Evolutionary conservation across 768 basidiomycete genomes (phyloP).

Genomic region (Lactarius indigo): DNA sequence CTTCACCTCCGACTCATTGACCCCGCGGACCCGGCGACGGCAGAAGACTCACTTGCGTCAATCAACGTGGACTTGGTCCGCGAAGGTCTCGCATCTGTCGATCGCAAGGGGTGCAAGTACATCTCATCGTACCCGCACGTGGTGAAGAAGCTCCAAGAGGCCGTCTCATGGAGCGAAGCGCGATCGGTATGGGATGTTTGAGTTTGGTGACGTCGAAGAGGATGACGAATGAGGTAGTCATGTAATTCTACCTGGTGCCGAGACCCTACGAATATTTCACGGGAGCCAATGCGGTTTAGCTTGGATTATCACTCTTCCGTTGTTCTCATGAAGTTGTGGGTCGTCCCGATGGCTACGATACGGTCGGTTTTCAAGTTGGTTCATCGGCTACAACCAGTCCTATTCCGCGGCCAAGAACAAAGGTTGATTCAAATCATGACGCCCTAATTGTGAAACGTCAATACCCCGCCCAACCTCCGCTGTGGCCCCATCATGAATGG

Average conservation of each 20-base stretch:
- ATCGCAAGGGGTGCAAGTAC: slow-evolving; percentile 75
- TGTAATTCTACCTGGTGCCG: neutral
- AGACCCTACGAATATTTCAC: neutral
- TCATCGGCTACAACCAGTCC: neutral
- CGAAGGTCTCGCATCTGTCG: slow-evolving; percentile 81
- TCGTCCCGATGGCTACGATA: neutral
- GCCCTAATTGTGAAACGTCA: neutral
- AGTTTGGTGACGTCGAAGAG: slow-evolving; percentile 88
- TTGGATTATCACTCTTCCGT: neutral
- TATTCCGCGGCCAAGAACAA: neutral
- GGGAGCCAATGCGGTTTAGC: neutral
- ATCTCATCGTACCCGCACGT: slow-evolving; percentile 65
- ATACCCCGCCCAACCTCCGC: slow-evolving; percentile 6
- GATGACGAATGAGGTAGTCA: slow-evolving; percentile 44
- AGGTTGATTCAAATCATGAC: neutral
- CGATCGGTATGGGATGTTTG: slow-evolving; percentile 79
- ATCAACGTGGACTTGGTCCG: slow-evolving; percentile 88
- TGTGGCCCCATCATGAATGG: neutral
- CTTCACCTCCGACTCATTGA: slow-evolving; percentile 93
- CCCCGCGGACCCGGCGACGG: slow-evolving; percentile 65
- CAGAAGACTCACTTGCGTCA: slow-evolving; percentile 66
- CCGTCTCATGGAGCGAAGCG: slow-evolving; percentile 63
- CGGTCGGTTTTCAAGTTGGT: neutral
- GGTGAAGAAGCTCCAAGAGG: slow-evolving; percentile 58
- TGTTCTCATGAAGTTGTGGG: neutral